phyloP scores from a whole-genome alignment of 495 filamentous ascomycete genomes.

The Aspergillus egyptiacus region DNA sequence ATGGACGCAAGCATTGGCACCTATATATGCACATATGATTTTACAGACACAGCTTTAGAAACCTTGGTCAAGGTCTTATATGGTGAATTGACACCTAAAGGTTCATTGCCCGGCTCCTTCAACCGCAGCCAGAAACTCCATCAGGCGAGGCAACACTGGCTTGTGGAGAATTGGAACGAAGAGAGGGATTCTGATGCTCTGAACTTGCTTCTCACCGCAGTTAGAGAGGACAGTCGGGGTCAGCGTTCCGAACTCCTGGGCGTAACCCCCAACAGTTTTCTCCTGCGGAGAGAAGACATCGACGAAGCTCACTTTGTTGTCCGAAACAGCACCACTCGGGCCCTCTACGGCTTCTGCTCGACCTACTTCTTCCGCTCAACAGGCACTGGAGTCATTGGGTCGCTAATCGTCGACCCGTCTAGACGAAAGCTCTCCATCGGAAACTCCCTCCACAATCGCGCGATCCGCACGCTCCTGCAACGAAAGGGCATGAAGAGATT shows the following conservation, averaged over 20 bases:
- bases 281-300: slow-evolving; percentile 58
- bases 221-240: slow-evolving; percentile 53
- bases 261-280: slow-evolving; percentile 69
- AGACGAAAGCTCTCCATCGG: slow-evolving; percentile 82
- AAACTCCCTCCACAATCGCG: slow-evolving; percentile 74
- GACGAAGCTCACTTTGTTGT: slow-evolving; percentile 84
- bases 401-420: slow-evolving; percentile 75
- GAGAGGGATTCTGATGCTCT: slow-evolving; percentile 67
- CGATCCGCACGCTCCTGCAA: slow-evolving; percentile 64
- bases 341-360: slow-evolving; percentile 81
- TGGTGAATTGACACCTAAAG: slow-evolving; percentile 67
- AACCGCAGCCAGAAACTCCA: slow-evolving; percentile 75
- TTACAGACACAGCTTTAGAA: slow-evolving; percentile 81
- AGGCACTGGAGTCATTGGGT: slow-evolving; percentile 69
- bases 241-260: slow-evolving; percentile 56
- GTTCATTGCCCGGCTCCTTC: slow-evolving; percentile 71
- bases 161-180: slow-evolving; percentile 77
- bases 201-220: slow-evolving; percentile 57
- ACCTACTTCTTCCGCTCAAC: slow-evolving; percentile 71
- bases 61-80: slow-evolving; percentile 76
- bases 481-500: slow-evolving; percentile 64
- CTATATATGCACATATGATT: slow-evolving; percentile 90
- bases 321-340: slow-evolving; percentile 81
- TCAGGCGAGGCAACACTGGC: slow-evolving; percentile 80
- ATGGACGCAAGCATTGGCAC: slow-evolving; percentile 81